A percentile compares a stretch with the other conserved stretches of the same genome.
Conservation (phyloP, 2,329 filamentous ascomycete genomes). For the Fusarium sarcochroum region DNA sequence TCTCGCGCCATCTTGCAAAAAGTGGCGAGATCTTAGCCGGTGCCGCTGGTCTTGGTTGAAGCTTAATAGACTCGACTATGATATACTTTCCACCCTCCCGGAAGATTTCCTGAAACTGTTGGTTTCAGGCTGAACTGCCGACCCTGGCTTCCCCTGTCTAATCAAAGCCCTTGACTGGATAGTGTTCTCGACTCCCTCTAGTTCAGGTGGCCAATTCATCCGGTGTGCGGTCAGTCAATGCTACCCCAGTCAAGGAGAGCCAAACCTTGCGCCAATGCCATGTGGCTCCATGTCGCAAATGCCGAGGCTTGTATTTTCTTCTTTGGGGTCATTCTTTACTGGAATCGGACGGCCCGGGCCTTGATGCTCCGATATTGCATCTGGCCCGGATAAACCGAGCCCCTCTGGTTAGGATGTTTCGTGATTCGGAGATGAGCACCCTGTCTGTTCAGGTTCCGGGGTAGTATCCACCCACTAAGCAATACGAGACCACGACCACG, state of each 20-base stretch:
- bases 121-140: conserved; percentile 35
- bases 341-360: conserved; percentile 24
- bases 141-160: conserved; percentile 12
- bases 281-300: conserved; percentile 23
- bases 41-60: not conserved
- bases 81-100: conserved; percentile 2
- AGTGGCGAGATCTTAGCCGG: not conserved
- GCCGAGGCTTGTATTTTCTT: conserved; percentile 3
- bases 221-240: conserved; percentile 28
- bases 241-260: conserved; percentile 5
- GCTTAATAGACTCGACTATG: conserved; percentile 19
- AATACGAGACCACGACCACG: not conserved
- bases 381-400: conserved; percentile 28
- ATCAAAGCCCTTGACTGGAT: conserved; percentile 4
- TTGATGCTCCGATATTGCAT: conserved; percentile 36
- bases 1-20: conserved; percentile 8
- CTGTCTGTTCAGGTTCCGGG: conserved; percentile 1
- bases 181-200: not conserved
- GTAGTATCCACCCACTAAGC: conserved; percentile 26
- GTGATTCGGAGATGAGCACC: conserved; percentile 31
- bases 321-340: conserved; percentile 12
- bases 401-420: conserved; percentile 19
- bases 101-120: conserved; percentile 27
- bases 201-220: conserved; percentile 10
- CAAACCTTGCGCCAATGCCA: conserved; percentile 7